These are phyloP conservation scores for Saussurea involucrata DNA, from an alignment of 129 eudicot genomes.

Conservation along the genomic window DNA sequence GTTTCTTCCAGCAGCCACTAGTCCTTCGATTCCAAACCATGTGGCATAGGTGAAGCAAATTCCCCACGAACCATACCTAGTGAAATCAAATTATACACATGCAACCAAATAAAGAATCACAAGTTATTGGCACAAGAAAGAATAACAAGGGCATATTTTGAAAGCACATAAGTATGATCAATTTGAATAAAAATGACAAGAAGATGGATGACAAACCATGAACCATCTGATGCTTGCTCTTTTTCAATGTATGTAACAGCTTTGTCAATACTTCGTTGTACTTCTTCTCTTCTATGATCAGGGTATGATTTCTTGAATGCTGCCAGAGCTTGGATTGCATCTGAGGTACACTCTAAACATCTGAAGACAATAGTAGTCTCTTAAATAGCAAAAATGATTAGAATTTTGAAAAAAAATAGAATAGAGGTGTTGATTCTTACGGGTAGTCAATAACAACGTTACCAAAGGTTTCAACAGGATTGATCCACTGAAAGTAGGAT, in stretches of 20 bases:
- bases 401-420: neutral
- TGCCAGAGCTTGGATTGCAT: conserved; percentile 77
- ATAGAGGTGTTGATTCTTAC: conserved; percentile 53
- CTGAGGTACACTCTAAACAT: conserved; percentile 92
- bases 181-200: neutral
- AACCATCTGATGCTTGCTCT: conserved; percentile 76
- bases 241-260: conserved; percentile 66
- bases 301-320: conserved; percentile 66
- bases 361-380: conserved; percentile 24
- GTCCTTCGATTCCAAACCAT: conserved; percentile 73
- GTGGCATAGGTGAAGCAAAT: conserved; percentile 79
- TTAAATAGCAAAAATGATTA: neutral
- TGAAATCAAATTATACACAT: neutral
- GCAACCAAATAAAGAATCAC: neutral
- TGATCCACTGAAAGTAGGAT: conserved; percentile 49
- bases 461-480: conserved; percentile 98
- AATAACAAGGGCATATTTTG: neutral
- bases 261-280: conserved; percentile 54
- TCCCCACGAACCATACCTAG: conserved; percentile 88
- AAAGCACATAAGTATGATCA: neutral
- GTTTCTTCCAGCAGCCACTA: conserved; percentile 60
- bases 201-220: conserved; percentile 56
- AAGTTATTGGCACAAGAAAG: neutral
- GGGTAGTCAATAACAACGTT: conserved; percentile 93
- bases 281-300: conserved; percentile 72